These are phyloP conservation scores for Boletellus ananas DNA, from an alignment of 768 basidiomycete species.

Conservation along the genomic window DNA sequence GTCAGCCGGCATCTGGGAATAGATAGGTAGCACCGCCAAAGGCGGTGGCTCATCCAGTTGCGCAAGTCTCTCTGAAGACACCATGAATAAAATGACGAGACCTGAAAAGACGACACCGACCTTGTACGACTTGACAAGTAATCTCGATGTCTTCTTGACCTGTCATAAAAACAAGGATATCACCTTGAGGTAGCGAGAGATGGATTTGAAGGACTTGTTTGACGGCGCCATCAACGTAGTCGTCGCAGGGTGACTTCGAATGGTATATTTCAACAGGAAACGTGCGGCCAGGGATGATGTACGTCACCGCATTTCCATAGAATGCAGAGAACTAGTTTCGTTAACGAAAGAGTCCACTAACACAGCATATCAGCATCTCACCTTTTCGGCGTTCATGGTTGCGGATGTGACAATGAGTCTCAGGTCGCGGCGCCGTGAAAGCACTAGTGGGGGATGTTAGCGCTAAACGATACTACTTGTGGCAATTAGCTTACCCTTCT, in stretches of 20 bases:
- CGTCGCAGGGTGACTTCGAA: slow-evolving; percentile 96
- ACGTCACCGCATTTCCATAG: slow-evolving; percentile 92
- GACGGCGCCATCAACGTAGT: slow-evolving; percentile 97
- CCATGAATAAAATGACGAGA: not conserved
- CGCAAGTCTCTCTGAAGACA: slow-evolving; percentile 69
- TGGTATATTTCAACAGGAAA: slow-evolving; percentile 98
- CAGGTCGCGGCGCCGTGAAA: slow-evolving; percentile 87
- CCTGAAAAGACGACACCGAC: slow-evolving; percentile 38
- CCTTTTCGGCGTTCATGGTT: slow-evolving; percentile 99
- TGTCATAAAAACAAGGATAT: slow-evolving; percentile 98
- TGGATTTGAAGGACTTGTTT: slow-evolving; percentile 98
- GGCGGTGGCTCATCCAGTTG: slow-evolving; percentile 90
- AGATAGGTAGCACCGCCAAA: slow-evolving; percentile 92
- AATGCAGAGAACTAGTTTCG: slow-evolving; percentile 84
- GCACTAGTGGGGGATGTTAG: slow-evolving; percentile 41
- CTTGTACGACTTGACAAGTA: slow-evolving; percentile 90
- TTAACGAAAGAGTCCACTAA: not conserved
- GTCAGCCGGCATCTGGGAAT: slow-evolving; percentile 99
- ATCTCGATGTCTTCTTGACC: slow-evolving; percentile 99
- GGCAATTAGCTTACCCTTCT: slow-evolving; percentile 67
- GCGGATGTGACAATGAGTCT: slow-evolving; percentile 98
- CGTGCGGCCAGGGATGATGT: slow-evolving; percentile 91
- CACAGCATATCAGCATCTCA: slow-evolving; percentile 25
- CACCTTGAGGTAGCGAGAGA: slow-evolving; percentile 86
- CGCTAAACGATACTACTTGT: not conserved